These are phyloP conservation scores for Saturnispora mendoncae DNA, from an alignment of 805 yeast species.

Conservation along the genomic window DNA sequence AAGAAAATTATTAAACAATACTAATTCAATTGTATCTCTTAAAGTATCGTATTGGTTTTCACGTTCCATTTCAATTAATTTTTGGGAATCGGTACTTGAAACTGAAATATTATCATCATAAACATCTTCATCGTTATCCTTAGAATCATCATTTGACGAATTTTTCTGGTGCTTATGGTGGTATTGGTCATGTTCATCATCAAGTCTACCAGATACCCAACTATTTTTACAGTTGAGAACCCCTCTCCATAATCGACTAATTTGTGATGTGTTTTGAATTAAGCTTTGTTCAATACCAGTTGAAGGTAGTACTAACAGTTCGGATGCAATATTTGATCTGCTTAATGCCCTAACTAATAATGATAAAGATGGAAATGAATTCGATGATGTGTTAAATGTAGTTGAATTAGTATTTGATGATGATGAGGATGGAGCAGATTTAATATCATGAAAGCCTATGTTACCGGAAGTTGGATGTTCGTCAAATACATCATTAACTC, in stretches of 20 bases:
- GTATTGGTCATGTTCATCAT: conserved; percentile 5
- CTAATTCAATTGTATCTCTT: conserved; percentile 23
- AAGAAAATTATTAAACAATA: conserved; percentile 44
- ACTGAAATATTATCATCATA: conserved; percentile 24
- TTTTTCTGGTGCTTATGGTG: too few species aligned
- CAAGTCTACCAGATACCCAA: conserved; percentile 11
- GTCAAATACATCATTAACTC: conserved; percentile 3
- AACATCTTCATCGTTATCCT: conserved; percentile 14
- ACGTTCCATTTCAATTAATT: conserved; percentile 13
- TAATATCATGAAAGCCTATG: not conserved
- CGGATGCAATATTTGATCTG: conserved; percentile 25
- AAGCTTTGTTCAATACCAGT: conserved; percentile 18
- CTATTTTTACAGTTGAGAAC: conserved; percentile 22
- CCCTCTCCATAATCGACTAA: conserved; percentile 28
- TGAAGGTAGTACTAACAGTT: conserved; percentile 22
- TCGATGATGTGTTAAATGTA: not conserved
- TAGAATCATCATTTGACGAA: conserved; percentile 1
- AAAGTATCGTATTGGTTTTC: conserved; percentile 21
- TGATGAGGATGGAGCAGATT: too few species aligned
- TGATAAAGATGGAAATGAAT: conserved; percentile 8
- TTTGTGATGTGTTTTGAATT: conserved; percentile 18
- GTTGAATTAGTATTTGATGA: not conserved
- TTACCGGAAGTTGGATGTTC: not conserved
- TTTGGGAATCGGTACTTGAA: conserved; percentile 14
- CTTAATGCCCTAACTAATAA: conserved; percentile 17